Evolutionary conservation across 352 stramenopile species (phyloP).

Genomic region (Pythium sp.): DNA sequence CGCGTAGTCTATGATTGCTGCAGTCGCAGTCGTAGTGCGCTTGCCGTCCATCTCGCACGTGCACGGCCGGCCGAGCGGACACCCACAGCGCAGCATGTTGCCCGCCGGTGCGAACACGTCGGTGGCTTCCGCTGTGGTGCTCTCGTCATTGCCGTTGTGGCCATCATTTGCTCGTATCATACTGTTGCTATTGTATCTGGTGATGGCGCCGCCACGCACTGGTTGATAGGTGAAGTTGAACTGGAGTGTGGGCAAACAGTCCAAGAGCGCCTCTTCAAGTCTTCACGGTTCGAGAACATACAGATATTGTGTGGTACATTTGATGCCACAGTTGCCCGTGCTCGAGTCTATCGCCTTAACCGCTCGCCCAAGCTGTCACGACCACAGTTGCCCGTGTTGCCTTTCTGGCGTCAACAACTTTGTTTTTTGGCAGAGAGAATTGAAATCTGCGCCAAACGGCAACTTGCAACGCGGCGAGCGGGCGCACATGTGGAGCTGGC

Average conservation of each 20-base stretch:
- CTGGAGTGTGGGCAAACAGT: background rate
- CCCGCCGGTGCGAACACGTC: slow-evolving; percentile 19
- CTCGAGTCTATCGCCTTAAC: too few species aligned
- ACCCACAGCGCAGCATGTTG: slow-evolving; percentile 65
- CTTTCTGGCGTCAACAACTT: background rate
- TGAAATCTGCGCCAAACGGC: slow-evolving; percentile 6
- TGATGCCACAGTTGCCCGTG: background rate
- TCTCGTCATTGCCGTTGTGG: slow-evolving; percentile 11
- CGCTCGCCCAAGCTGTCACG: too few species aligned
- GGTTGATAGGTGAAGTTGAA: background rate
- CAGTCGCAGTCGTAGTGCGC: background rate
- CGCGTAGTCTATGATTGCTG: slow-evolving; percentile 4
- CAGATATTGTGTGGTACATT: too few species aligned
- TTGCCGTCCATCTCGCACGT: slow-evolving; percentile 48
- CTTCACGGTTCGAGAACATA: too few species aligned
- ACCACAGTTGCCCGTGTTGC: background rate
- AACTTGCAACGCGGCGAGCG: background rate
- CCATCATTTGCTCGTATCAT: background rate
- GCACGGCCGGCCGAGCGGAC: slow-evolving; percentile 53
- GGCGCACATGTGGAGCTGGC: slow-evolving; percentile 8
- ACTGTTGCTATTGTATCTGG: background rate
- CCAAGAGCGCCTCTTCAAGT: background rate
- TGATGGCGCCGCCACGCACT: background rate
- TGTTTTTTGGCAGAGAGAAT: background rate
- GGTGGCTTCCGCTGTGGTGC: slow-evolving; percentile 13